phyloP scores from a whole-genome alignment of 176 grass and related monocot genomes.

The Metroxylon sagu region DNA sequence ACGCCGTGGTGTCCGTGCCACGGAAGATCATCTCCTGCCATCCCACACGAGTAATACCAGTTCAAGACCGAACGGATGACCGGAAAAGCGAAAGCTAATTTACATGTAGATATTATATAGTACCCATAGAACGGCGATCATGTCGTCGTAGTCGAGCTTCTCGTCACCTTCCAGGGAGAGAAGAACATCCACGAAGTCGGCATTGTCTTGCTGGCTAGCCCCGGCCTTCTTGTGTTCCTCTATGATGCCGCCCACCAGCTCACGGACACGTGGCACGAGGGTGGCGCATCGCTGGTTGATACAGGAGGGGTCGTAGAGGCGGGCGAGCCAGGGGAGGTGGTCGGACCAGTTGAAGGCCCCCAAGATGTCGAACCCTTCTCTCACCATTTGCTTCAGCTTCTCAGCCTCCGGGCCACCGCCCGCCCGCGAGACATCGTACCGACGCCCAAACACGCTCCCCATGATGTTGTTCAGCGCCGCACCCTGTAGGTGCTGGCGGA shows the following conservation, averaged over 20 bases:
- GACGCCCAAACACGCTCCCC: conserved; percentile 65
- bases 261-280: conserved; percentile 49
- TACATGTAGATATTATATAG: too few relatives aligned
- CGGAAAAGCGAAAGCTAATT: too few relatives aligned
- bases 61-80: too few relatives aligned
- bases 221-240: conserved; percentile 31
- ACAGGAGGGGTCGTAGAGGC: conserved; percentile 39
- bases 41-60: too few relatives aligned
- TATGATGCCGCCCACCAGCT: conserved; percentile 48
- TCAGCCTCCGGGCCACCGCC: conserved; percentile 24
- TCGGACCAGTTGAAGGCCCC: conserved; percentile 85
- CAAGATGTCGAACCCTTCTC: conserved; percentile 72
- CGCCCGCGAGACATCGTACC: conserved; percentile 21
- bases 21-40: conserved; percentile 88
- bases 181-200: conserved; percentile 61
- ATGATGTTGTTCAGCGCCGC: conserved; percentile 82
- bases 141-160: conserved; percentile 50
- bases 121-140: conserved; percentile 83
- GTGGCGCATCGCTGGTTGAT: conserved; percentile 38
- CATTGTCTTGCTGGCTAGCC: conserved; percentile 14
- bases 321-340: conserved; percentile 55
- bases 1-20: conserved; percentile 70
- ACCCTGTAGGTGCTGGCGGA: conserved; percentile 50
- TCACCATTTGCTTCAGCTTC: conserved; percentile 49
- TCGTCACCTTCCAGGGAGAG: conserved; percentile 62